Evolutionary conservation across 148 eudicot species (phyloP), one percentile per base, ranked within the genome.

Genomic region (Persicaria maculosa): DNA sequence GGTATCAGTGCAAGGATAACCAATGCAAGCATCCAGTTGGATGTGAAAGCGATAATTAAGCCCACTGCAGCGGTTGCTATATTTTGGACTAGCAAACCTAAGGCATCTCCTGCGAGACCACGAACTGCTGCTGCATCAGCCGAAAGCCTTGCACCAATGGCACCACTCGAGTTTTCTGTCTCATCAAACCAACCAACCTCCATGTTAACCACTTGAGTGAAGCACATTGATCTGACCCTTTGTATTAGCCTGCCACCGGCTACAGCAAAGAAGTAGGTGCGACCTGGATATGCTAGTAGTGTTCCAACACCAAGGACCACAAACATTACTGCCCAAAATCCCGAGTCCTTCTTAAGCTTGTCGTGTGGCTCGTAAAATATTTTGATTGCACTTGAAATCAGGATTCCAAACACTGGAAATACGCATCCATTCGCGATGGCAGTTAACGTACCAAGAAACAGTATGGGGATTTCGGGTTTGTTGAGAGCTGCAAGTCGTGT

Each of bases 171-270:
- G 80, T 92, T 82, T 9, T 89, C 86, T 0, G 91, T 68, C 75
- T 91, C 85, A 68, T 91, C 97, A 61, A 89, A 91, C 97, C 97
- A 91, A 67, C 88, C 79, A 9, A 91, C 78, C 82, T 91, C 97
- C 97, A 91, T 91, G 53, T 62, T 36, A 44, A 90, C 79, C 75
- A 88, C 88, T 75, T 81, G 88, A 74, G 84, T 82, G 70, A 92
- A 92, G 71, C 94, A 89, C 81, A 88, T 76, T 40, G 85, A 76
- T 80, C 97, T 81, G 1, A 81, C 65, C 73, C 81, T 52, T 75
- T 61, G 65, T 44, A 81, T 78, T 59, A 81, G 31, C 74, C 71
- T 78, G 10, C 78, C 75, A 4, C 84, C 84, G 16, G 84, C 84
- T 44, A 78, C 76, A 2, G 81, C 75, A 65, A 81, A 81, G 69